These are phyloP conservation scores for Emydomyces testavorans DNA, from an alignment of 2,329 filamentous ascomycete species.

Conservation along the genomic window DNA sequence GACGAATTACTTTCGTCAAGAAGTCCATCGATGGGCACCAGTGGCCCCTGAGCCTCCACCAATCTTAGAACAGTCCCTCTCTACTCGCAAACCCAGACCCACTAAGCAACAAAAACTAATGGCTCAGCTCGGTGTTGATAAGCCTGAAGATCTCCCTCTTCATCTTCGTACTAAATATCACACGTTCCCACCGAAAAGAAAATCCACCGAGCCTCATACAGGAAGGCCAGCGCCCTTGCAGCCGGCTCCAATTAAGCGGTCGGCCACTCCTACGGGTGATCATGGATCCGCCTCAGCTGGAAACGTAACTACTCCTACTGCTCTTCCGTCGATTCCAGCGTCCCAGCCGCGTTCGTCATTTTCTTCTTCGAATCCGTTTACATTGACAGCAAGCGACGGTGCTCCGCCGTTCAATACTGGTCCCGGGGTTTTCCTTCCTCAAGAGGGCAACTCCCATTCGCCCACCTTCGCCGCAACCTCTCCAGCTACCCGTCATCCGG, in stretches of 20 bases:
- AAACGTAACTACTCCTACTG: constrained; percentile 26
- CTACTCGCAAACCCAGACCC: constrained; percentile 86
- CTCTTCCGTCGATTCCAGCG: constrained; percentile 17
- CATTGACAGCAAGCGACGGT: constrained; percentile 27
- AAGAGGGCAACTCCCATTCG: constrained; percentile 25
- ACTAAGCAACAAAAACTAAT: constrained; percentile 96
- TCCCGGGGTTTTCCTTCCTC: constrained; percentile 30
- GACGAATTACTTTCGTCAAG: constrained; percentile 95
- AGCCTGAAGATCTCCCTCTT: constrained; percentile 80
- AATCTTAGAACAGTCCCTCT: constrained; percentile 73
- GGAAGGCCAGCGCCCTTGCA: constrained; percentile 23
- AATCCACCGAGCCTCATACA: constrained; percentile 45
- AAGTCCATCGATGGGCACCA: constrained; percentile 87
- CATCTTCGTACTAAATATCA: constrained; percentile 69
- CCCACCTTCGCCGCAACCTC: constrained; percentile 32
- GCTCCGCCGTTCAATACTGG: constrained; percentile 29
- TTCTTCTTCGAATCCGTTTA: constrained; percentile 32
- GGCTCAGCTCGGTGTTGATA: constrained; percentile 73
- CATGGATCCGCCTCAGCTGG: constrained; percentile 24
- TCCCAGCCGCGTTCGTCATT: constrained; percentile 24
- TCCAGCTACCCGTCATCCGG: constrained; percentile 28
- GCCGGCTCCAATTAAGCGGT: constrained; percentile 22
- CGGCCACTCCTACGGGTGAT: constrained; percentile 23
- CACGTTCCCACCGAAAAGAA: constrained; percentile 52
- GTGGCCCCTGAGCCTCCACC: constrained; percentile 79